phyloP scores from a whole-genome alignment of 371 early-diverging fungal genomes.

The Lichtheimia corymbifera region DNA sequence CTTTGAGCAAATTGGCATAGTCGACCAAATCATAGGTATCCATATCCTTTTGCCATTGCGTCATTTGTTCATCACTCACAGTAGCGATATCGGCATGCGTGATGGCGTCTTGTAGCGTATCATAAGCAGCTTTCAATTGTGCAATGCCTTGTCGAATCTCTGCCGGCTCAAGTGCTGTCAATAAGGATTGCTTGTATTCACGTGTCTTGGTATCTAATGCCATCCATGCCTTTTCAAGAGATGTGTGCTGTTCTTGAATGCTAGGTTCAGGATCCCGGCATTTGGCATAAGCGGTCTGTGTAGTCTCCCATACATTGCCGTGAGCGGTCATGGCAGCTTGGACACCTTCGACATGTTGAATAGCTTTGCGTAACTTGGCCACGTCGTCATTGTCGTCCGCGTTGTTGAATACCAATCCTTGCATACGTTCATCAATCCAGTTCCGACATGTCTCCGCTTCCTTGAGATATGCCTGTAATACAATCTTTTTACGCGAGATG shows the following conservation, averaged over 20 bases:
- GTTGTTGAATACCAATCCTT: constrained; percentile 13
- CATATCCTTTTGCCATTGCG: constrained; percentile 39
- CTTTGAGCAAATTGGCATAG: constrained; percentile 29
- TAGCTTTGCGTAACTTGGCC: constrained; percentile 26
- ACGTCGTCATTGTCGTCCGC: background rate
- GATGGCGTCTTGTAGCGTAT: constrained; percentile 3
- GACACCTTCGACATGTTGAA: constrained; percentile 27
- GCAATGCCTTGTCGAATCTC: constrained; percentile 12
- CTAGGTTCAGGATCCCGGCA: constrained; percentile 21
- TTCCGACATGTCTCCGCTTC: constrained; percentile 26
- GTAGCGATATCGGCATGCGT: constrained; percentile 7
- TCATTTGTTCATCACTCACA: constrained; percentile 28
- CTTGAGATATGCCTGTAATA: constrained; percentile 29
- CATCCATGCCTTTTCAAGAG: constrained; percentile 9
- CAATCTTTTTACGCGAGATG: constrained; percentile 34
- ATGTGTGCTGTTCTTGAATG: constrained; percentile 16
- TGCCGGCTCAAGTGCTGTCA: constrained; percentile 18
- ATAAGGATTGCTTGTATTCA: background rate
- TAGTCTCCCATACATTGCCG: constrained; percentile 21
- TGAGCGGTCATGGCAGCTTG: constrained; percentile 29
- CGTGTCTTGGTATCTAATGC: constrained; percentile 5
- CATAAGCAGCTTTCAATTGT: constrained; percentile 2
- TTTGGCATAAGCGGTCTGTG: constrained; percentile 25
- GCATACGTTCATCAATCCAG: constrained; percentile 34
- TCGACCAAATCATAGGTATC: constrained; percentile 31